Evolutionary conservation across 225 moss, liverwort and hornwort genomes (phyloP).

Genomic region (Pleurozium schreberi): DNA sequence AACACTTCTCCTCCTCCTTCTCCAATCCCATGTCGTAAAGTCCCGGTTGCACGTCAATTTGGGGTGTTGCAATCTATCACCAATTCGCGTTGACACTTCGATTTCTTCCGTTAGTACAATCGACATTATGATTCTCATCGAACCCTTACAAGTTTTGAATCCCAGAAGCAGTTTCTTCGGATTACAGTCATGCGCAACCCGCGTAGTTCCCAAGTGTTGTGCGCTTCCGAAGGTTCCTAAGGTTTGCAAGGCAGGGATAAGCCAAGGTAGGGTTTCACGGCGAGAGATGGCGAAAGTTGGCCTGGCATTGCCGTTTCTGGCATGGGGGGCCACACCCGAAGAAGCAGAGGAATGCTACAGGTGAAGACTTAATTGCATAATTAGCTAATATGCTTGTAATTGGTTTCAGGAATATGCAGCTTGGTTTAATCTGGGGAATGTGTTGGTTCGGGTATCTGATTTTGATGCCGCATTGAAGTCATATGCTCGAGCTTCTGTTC

Average conservation of each 20-base stretch:
- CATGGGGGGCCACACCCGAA: not conserved
- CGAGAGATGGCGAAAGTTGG: conserved; percentile 15
- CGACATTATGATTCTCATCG: not conserved
- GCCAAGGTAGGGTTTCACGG: not conserved
- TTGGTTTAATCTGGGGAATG: conserved; percentile 96
- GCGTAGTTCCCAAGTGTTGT: not conserved
- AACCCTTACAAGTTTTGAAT: conserved; percentile 2
- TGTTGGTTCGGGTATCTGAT: conserved; percentile 70
- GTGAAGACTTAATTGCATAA: not conserved
- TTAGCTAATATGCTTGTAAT: not conserved
- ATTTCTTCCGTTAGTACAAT: not conserved
- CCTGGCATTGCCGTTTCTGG: conserved; percentile 6
- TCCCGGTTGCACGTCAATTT: not conserved
- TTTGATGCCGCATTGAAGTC: conserved; percentile 64
- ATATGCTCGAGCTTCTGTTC: conserved; percentile 67
- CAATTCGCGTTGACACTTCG: not conserved
- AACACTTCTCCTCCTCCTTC: not conserved
- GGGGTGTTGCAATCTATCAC: not conserved
- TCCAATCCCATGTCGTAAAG: not conserved
- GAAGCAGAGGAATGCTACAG: conserved; percentile 12
- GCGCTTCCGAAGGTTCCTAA: not conserved
- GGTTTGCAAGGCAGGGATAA: not conserved
- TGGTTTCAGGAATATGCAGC: conserved; percentile 82
- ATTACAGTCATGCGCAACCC: not conserved
- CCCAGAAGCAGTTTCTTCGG: conserved; percentile 4